Evolutionary conservation across 2,329 filamentous ascomycete genomes (phyloP).

Genomic region (Ophiostoma montium): DNA sequence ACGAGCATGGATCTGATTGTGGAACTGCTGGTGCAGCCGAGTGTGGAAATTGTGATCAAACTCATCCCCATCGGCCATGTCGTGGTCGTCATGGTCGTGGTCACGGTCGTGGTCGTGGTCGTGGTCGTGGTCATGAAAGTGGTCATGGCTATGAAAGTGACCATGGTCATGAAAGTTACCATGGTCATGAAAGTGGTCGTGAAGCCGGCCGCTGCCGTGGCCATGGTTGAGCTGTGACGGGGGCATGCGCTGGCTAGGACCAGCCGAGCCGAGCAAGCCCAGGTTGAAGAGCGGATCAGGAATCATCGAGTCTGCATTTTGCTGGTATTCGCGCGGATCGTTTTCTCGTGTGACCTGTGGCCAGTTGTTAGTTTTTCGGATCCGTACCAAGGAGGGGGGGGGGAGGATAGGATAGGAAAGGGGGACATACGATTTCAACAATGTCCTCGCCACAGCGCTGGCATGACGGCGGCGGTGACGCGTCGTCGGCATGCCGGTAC

Average conservation of each 20-base stretch:
- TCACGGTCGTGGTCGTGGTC: background rate
- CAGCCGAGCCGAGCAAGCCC: background rate
- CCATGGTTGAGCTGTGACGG: background rate
- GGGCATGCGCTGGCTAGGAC: background rate
- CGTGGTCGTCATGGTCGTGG: background rate
- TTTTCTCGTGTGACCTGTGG: conserved; percentile 32
- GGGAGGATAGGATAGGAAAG: too few relatives aligned
- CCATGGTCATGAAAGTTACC: background rate
- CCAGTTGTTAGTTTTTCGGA: conserved; percentile 3
- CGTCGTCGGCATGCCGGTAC: conserved; percentile 55
- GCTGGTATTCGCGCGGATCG: conserved; percentile 41
- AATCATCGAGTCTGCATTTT: background rate
- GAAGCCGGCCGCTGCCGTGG: background rate
- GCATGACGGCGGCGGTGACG: conserved; percentile 59
- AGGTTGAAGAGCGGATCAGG: conserved; percentile 2
- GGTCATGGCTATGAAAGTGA: background rate
- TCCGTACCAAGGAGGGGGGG: too few relatives aligned
- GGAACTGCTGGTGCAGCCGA: too few relatives aligned
- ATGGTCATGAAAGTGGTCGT: background rate
- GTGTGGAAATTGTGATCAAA: too few relatives aligned
- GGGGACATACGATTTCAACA: conserved; percentile 55
- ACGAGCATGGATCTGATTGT: too few relatives aligned
- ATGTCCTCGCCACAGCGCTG: conserved; percentile 66
- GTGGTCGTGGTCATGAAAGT: background rate
- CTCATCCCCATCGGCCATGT: too few relatives aligned